Evolutionary conservation across 129 eudicot genomes (phyloP), one percentile per base, ranked within the genome.

Genomic region (Helichrysum umbraculigerum): DNA sequence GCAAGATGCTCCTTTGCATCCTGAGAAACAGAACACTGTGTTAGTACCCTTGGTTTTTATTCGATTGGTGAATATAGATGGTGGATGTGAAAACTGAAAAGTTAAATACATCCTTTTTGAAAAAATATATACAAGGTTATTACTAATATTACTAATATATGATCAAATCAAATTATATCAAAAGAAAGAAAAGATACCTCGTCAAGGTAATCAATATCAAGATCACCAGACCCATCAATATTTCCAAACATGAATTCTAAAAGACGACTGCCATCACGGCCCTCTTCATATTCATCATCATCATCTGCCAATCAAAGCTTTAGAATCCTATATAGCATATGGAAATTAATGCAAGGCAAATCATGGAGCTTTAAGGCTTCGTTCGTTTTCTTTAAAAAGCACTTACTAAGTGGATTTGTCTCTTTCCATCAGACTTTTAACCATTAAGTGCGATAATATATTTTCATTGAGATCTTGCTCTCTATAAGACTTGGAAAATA

Each of bases 1-100:
- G 82, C 90, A 79, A 93, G 95, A 86, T 93, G 98, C 84, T 91
- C 98, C 87, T 93, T 93, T 67, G 97, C 98, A 77, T 93, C 98
- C 98, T 93, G 87, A 72, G 58, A 76, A 84, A 68, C 65, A 78
- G 57, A 78, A 19, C 58, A 72, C 19, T 76, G 16, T 73, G 81
- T 69, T 74, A 85, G 78, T 15, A 57, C 30, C 35, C 59, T 42
- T 7, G 4, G 10, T 83, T 25, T 15, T 37, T 20, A 28, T 60
- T 74, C 17, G 42, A 25, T 25, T 25, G 28, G 28, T 25, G 28
- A 25, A 25, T 25, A 25, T 25, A 25, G 28, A 6, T 30, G 30
- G n/a, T 41, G 47, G 47, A 71, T 71, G 64, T 71, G 29, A 56
- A 25, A 25, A 25, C 28, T 25, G 28, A 25, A 58, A 32, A 70